Evolutionary conservation across 1,284 basidiomycete species (phyloP), one percentile per base, ranked within the genome.

Genomic region (Melampsora americana): DNA sequence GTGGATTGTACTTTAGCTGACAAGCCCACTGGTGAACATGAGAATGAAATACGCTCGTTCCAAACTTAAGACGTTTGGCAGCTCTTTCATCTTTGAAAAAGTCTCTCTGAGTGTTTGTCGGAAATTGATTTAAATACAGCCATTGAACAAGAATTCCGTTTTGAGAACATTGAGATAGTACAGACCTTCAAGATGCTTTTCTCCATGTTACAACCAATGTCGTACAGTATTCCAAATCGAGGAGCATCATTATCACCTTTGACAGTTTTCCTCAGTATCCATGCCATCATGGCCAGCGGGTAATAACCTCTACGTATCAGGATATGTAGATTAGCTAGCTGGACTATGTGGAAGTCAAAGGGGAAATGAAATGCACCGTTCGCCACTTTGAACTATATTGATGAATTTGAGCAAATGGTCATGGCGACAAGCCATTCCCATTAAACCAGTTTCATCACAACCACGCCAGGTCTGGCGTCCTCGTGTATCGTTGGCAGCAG

Each of bases 381-480:
- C 62, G 4, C 62, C 30, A 7, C 16, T 20, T 39, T 28, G 26
- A 20, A 62, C 60, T 4, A 62, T 62, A 66, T 66, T 66, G 14
- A 44, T 44, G 14, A 66, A 23, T 20, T 46, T 30, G n/a, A 65
- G 46, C 14, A 66, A 26, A 23, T 66, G 64, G 30, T 66, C 64
- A 35, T 66, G 64, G 9, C 62, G 35, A 39, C 66, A 68, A 2
- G 66, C 66, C 66, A 68, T 4, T 16, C 48, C 66, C 48, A 68
- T 53, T 11, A 68, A 53, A 9, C 66, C 66, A 20, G 66, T 68
- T 5, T 68, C 66, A 68, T 68, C 66, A 35, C 66, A 68, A 18
- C 56, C 66, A n/a, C 35, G 26, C 46, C 66, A 67, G 6, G 66
- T 35, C 9, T 35, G 35, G 35, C 35, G 35, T 3, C 35, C 39